These are phyloP conservation scores for Wickerhamomyces sydowiorum DNA, from an alignment of 805 yeast genomes.

Conservation along the genomic window DNA sequence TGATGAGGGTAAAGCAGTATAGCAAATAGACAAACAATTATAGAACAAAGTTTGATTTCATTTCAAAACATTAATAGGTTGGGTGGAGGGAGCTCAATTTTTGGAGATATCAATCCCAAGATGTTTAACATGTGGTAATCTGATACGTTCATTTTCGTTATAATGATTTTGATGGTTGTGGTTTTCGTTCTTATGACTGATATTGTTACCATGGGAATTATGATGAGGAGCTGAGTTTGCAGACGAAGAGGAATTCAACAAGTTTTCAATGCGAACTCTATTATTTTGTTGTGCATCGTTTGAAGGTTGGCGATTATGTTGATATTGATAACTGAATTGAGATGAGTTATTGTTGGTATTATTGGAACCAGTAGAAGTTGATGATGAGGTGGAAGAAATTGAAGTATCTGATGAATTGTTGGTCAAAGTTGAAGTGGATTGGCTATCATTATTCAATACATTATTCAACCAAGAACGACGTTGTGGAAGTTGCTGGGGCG, in stretches of 20 bases:
- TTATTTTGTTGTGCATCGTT: neutral
- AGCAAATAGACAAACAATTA: too few relatives aligned
- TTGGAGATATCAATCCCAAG: neutral
- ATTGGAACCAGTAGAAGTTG: too few relatives aligned
- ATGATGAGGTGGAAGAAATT: neutral
- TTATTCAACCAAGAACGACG: slow-evolving; percentile 1
- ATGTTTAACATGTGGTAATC: neutral
- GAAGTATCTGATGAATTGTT: neutral
- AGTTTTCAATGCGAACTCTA: neutral
- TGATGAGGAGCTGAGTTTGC: neutral
- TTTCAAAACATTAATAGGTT: too few relatives aligned
- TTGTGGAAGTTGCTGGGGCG: neutral
- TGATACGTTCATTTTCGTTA: neutral
- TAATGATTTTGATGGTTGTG: neutral
- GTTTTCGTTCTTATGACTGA: neutral
- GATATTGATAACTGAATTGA: neutral
- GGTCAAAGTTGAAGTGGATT: neutral
- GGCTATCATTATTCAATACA: neutral
- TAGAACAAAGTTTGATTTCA: neutral
- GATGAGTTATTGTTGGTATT: neutral
- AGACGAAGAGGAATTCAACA: neutral
- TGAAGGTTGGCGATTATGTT: slow-evolving; percentile 1
- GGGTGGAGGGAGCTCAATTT: too few relatives aligned
- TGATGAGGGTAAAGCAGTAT: too few relatives aligned
- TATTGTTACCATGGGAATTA: too few relatives aligned